Percentiles rank a stretch among this genome's conserved stretches.
phyloP scores from a whole-genome alignment of 75 land plant genomes.

The Picea glauca region DNA sequence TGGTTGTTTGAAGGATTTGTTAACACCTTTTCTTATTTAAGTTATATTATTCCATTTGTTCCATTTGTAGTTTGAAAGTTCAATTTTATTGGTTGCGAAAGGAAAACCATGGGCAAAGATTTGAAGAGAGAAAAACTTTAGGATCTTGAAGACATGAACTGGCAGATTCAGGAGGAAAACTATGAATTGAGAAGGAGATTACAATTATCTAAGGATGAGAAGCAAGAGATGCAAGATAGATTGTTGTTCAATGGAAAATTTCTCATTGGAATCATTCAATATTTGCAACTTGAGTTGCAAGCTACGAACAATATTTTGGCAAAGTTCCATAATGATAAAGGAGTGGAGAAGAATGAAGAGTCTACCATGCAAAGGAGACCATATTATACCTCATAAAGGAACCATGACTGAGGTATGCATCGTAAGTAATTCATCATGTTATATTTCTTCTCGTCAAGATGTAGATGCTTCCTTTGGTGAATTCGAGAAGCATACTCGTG shows the following conservation, averaged over 20 bases:
- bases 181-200: background rate
- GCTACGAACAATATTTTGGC: background rate
- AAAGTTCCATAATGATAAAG: background rate
- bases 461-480: background rate
- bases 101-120: background rate
- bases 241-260: background rate
- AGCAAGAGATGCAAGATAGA: background rate
- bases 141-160: background rate
- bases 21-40: no score
- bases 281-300: no score
- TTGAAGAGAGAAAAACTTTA: background rate
- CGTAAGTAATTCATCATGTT: background rate
- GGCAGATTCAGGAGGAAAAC: background rate
- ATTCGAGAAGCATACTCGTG: background rate
- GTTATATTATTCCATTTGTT: no score
- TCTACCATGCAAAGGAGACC: background rate
- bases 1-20: no score
- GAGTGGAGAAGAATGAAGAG: background rate
- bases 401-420: background rate
- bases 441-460: background rate
- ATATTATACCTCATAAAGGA: background rate
- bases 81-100: background rate
- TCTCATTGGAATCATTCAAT: no score
- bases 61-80: no score
- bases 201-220: background rate